phyloP scores from a whole-genome alignment of 1,284 basidiomycete genomes.

The Puccinia triticina region DNA sequence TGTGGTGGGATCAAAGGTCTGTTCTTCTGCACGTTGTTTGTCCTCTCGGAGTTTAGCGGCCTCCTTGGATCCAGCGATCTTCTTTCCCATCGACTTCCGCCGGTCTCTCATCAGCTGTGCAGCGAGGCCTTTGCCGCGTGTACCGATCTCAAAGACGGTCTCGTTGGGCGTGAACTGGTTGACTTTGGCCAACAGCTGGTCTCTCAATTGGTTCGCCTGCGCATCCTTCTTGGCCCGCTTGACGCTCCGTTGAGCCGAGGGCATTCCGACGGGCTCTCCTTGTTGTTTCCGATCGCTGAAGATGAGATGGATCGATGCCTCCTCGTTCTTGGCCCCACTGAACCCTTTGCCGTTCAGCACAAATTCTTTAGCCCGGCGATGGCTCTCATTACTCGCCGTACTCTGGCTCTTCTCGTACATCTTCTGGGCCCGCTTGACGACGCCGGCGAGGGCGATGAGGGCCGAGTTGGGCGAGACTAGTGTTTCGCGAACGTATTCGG shows the following conservation, averaged over 20 bases:
- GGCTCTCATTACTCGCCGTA: slow-evolving; percentile 82
- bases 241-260: slow-evolving; percentile 55
- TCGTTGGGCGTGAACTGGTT: slow-evolving; percentile 82
- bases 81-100: slow-evolving; percentile 73
- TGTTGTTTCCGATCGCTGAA: slow-evolving; percentile 63
- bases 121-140: slow-evolving; percentile 70
- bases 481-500: slow-evolving; percentile 75
- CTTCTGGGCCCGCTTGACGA: slow-evolving; percentile 84
- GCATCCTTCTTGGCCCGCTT: slow-evolving; percentile 54
- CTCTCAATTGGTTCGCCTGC: slow-evolving; percentile 66
- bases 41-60: slow-evolving; percentile 39
- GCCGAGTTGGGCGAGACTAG: slow-evolving; percentile 70
- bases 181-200: slow-evolving; percentile 73
- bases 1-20: slow-evolving; percentile 54
- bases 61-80: slow-evolving; percentile 55
- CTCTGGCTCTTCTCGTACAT: slow-evolving; percentile 94
- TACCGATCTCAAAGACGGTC: slow-evolving; percentile 88
- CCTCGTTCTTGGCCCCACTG: slow-evolving; percentile 67
- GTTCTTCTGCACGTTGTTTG: not conserved
- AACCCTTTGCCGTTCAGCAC: slow-evolving; percentile 68
- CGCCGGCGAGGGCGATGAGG: slow-evolving; percentile 74
- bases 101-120: slow-evolving; percentile 84
- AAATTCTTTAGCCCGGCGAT: slow-evolving; percentile 87
- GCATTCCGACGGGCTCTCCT: slow-evolving; percentile 58
- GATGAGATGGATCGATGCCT: slow-evolving; percentile 71